Base-by-base conservation (phyloP, 805 yeast genomes). In the Diddensiella transvaalensis region DNA sequence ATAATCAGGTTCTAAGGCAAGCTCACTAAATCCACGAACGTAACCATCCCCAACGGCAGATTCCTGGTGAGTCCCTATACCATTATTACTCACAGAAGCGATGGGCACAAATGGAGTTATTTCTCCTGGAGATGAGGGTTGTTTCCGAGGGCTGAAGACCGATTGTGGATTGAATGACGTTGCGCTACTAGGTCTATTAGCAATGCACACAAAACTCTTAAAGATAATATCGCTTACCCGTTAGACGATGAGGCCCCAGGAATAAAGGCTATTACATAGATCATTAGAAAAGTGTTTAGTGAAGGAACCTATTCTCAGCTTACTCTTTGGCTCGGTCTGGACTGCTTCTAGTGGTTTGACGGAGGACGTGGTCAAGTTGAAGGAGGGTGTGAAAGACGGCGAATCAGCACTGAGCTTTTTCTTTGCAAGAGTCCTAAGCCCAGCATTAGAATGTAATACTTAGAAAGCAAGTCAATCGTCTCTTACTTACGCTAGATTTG, bases 401-500 rank as follows among this genome's bases (percentile, higher is more conserved):
- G 79, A 70, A 3, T 79, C 79, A 10, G 78, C 74, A 53, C 79
- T 80, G 60, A 80, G 76, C 55, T 74, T 71, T 59, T 68, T 73
- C 53, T 66, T 75, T 0, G 41, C 18, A 2, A 5, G 17, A 17
- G 39, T 18, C n/a, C 44, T 22, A 26, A 8, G 13, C 8, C 32
- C 8, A 26, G 32, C 32, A 26, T 8, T 26, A 8, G 13, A 13
- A 26, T 26, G 13, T 26, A 8, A 26, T n/a, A n/a, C n/a, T n/a
- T n/a, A n/a, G n/a, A n/a, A n/a, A n/a, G n/a, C n/a, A n/a, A n/a
- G n/a, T n/a, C n/a, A n/a, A 8, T 13, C 13, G 32, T 26, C 8
- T 26, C 13, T 13, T 8, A 26, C 32, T 26, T 26, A 26, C 32
- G 42, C 42, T 19, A 26, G 23, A 6, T 15, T 23, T 41, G 44